These are phyloP conservation scores for Lactarius tabidus DNA, from an alignment of 768 basidiomycete species.

Conservation along the genomic window DNA sequence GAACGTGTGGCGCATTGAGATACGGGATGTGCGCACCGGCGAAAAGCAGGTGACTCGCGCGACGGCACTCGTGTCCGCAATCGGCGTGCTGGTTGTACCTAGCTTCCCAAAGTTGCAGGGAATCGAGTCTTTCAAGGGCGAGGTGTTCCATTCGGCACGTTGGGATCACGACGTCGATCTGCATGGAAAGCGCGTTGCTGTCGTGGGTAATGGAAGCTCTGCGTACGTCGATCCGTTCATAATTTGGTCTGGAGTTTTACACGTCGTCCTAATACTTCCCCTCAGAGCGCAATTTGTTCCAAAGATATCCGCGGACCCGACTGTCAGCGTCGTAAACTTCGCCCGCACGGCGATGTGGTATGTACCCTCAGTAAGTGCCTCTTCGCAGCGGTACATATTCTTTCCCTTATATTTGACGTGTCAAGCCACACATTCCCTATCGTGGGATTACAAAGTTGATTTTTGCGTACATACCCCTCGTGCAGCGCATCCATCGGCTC, in stretches of 20 bases:
- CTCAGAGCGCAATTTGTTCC: constrained; percentile 47
- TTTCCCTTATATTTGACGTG: neutral
- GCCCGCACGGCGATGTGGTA: constrained; percentile 55
- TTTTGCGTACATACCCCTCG: constrained; percentile 49
- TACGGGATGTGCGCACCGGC: constrained; percentile 24
- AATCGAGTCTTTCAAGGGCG: constrained; percentile 41
- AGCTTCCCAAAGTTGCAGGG: constrained; percentile 31
- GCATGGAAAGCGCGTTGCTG: constrained; percentile 49
- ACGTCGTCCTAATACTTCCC: neutral
- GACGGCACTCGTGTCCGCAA: constrained; percentile 33
- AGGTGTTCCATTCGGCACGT: constrained; percentile 50
- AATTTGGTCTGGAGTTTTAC: neutral
- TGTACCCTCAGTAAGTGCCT: constrained; percentile 39
- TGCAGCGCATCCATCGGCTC: constrained; percentile 44
- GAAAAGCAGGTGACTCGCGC: constrained; percentile 19
- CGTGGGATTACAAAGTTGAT: constrained; percentile 43
- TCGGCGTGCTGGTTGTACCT: constrained; percentile 29
- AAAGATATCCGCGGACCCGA: constrained; percentile 44
- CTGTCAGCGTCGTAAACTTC: constrained; percentile 51
- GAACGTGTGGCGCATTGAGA: constrained; percentile 29
- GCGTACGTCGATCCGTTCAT: constrained; percentile 34
- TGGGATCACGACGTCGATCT: constrained; percentile 54
- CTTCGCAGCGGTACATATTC: neutral
- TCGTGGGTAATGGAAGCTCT: constrained; percentile 61
- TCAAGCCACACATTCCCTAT: constrained; percentile 36